These are phyloP conservation scores for Cinchona pubescens DNA, from an alignment of 257 asterid species.

Conservation along the genomic window DNA sequence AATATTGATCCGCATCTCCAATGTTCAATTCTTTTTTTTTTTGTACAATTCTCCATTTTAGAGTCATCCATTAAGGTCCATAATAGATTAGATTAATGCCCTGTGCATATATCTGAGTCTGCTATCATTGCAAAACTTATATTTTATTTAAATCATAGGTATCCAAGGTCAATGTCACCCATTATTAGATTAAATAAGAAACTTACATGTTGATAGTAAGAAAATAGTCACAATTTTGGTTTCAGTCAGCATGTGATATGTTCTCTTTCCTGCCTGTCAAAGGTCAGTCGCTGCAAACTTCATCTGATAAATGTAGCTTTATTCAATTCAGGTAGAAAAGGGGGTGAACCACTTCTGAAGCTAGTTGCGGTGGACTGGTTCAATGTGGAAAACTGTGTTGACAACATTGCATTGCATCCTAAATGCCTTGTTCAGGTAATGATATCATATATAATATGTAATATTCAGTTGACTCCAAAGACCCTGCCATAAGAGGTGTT, in stretches of 20 bases:
- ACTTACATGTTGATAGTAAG: not conserved
- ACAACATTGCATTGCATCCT: slow-evolving; percentile 80
- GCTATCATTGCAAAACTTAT: not conserved
- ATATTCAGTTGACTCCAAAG: not conserved
- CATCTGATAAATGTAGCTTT: slow-evolving; percentile 7
- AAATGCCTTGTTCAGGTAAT: slow-evolving; percentile 83
- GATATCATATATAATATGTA: not conserved
- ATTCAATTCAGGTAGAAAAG: slow-evolving; percentile 65
- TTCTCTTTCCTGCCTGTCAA: not conserved
- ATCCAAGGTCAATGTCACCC: not conserved
- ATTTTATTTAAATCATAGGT: not conserved
- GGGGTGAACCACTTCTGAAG: slow-evolving; percentile 91
- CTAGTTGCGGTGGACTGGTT: slow-evolving; percentile 98
- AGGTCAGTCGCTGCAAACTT: not conserved
- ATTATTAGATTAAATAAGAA: not conserved
- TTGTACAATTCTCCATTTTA: not conserved
- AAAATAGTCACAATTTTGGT: not conserved
- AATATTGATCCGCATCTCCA: not conserved
- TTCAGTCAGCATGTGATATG: not conserved
- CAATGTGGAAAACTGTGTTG: slow-evolving; percentile 59
- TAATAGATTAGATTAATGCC: not conserved
- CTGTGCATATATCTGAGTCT: not conserved
- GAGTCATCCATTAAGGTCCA: not conserved
- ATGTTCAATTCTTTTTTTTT: not conserved
- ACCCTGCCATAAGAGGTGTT: not conserved